Evolutionary conservation across 768 basidiomycete species (phyloP).

Genomic region (Roridomyces roridus): DNA sequence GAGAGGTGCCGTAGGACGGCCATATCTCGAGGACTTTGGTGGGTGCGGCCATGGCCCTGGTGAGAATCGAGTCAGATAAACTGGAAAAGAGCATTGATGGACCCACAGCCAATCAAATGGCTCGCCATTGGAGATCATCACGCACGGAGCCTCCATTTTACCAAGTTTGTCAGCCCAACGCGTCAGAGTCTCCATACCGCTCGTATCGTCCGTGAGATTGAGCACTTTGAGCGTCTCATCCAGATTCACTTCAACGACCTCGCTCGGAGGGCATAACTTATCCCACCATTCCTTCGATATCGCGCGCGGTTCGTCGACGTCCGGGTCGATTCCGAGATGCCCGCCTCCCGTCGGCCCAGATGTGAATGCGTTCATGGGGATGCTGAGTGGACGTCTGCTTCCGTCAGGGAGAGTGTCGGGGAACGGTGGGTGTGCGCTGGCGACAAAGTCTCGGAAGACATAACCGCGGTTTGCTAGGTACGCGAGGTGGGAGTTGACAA

Average conservation of each 20-base stretch:
- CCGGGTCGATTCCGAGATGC: constrained; percentile 2
- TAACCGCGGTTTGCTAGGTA: constrained; percentile 19
- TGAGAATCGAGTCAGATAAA: constrained; percentile 4
- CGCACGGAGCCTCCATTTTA: constrained; percentile 9
- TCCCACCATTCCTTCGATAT: constrained; percentile 15
- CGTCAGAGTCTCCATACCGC: constrained; percentile 8
- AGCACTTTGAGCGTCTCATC: neutral
- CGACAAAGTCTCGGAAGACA: constrained; percentile 23
- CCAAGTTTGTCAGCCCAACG: constrained; percentile 13
- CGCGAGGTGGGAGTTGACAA: constrained; percentile 21
- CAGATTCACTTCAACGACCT: constrained; percentile 6
- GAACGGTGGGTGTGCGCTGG: no score
- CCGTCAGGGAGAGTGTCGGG: constrained; percentile 10
- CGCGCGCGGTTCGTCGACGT: constrained; percentile 3
- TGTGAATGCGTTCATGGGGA: constrained; percentile 23
- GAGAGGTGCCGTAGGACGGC: constrained; percentile 9
- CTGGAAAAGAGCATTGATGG: neutral
- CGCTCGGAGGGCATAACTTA: neutral
- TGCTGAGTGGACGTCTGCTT: constrained; percentile 6
- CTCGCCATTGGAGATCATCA: constrained; percentile 7
- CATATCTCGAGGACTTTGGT: constrained; percentile 3
- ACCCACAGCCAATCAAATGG: constrained; percentile 17
- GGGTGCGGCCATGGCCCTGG: no score
- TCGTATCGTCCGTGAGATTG: neutral
- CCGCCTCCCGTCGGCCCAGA: constrained; percentile 21